phyloP scores from a whole-genome alignment of 2,329 filamentous ascomycete species.

The Pseudogymnoascus sp. region DNA sequence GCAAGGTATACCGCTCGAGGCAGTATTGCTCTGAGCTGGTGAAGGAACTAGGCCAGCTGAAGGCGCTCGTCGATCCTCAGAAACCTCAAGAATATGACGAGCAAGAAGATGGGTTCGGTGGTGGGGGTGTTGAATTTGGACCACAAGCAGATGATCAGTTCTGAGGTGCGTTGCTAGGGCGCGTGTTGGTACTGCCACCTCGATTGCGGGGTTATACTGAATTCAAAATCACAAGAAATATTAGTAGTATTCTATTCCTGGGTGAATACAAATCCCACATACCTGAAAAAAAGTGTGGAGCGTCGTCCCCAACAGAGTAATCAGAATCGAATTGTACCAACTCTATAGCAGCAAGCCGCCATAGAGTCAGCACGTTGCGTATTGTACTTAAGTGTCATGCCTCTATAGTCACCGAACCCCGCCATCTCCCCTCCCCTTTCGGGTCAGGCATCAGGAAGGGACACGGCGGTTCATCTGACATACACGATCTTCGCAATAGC shows the following conservation, averaged over 20 bases:
- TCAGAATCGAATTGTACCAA: slow-evolving; percentile 33
- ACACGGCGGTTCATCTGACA: slow-evolving; percentile 27
- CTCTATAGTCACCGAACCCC: slow-evolving; percentile 4
- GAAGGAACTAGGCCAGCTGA: slow-evolving; percentile 17
- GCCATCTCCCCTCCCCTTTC: slow-evolving; percentile 1
- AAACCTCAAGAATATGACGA: not conserved
- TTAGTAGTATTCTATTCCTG: slow-evolving; percentile 27
- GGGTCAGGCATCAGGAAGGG: slow-evolving; percentile 1
- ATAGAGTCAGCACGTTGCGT: slow-evolving; percentile 61
- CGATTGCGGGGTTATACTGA: not conserved
- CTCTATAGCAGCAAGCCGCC: slow-evolving; percentile 1
- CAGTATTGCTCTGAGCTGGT: slow-evolving; percentile 18
- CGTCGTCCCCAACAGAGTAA: slow-evolving; percentile 27
- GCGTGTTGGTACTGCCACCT: not conserved
- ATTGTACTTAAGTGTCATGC: slow-evolving; percentile 86
- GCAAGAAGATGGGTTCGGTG: not conserved
- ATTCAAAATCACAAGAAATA: slow-evolving; percentile 7
- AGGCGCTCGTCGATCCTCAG: slow-evolving; percentile 15
- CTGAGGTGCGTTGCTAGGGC: not conserved
- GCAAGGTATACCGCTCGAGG: slow-evolving; percentile 10
- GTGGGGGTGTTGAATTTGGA: not conserved
- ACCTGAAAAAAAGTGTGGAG: slow-evolving; percentile 25
- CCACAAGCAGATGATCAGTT: not conserved
- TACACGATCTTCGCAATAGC: slow-evolving; percentile 91
- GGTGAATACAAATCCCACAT: slow-evolving; percentile 12